Evolutionary conservation across 1,284 basidiomycete genomes (phyloP).

Genomic region (Cystobasidium slooffiae): DNA sequence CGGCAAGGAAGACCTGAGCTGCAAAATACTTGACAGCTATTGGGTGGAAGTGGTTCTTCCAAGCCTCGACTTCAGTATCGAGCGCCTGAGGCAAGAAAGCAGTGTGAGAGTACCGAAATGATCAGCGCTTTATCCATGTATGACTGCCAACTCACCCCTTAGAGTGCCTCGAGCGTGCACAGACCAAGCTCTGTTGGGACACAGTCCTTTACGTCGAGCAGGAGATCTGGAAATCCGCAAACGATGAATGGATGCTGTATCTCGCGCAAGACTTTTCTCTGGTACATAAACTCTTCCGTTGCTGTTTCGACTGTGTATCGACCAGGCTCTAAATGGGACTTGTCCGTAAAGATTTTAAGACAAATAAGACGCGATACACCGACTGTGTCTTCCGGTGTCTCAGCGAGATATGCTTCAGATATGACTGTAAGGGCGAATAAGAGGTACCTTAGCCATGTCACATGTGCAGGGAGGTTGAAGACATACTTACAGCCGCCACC

Average conservation of each 20-base stretch:
- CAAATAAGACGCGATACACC: neutral
- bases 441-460: neutral
- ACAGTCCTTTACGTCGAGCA: neutral
- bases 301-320: neutral
- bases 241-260: conserved; percentile 3
- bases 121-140: neutral
- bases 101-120: neutral
- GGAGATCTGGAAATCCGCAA: neutral
- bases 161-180: neutral
- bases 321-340: neutral
- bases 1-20: conserved; percentile 8
- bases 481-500: neutral
- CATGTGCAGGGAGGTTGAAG: neutral
- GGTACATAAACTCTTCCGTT: neutral
- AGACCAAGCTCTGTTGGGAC: neutral
- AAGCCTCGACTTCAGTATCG: neutral
- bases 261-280: neutral
- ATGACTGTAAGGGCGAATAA: neutral
- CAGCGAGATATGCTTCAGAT: neutral
- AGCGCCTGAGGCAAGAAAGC: neutral
- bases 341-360: neutral
- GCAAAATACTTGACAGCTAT: conserved; percentile 20
- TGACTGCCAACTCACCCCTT: neutral
- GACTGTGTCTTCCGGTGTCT: neutral
- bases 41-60: conserved; percentile 8